phyloP scores from a whole-genome alignment of 2,329 filamentous ascomycete genomes.

The Dactylella cylindrospora region DNA sequence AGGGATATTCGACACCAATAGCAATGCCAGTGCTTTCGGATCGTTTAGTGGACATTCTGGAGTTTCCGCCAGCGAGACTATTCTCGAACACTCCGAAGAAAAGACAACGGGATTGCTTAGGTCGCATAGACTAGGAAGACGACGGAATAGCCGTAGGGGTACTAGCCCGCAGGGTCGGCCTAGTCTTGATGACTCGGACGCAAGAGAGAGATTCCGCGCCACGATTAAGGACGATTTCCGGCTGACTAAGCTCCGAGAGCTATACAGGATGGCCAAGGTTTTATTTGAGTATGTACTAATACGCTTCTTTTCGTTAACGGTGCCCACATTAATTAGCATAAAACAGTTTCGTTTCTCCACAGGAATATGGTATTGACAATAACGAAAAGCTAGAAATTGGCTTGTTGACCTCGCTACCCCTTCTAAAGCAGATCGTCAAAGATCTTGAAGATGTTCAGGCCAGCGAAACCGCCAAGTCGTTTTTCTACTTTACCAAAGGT shows the following conservation, averaged over 20 bases:
- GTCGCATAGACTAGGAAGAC: slow-evolving; percentile 43
- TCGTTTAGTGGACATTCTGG: slow-evolving; percentile 27
- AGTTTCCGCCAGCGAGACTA: not conserved
- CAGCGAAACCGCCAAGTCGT: slow-evolving; percentile 87
- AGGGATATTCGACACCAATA: slow-evolving; percentile 46
- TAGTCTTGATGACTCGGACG: slow-evolving; percentile 10
- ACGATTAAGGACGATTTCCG: slow-evolving; percentile 80
- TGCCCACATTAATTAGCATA: not conserved
- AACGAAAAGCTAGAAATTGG: slow-evolving; percentile 98
- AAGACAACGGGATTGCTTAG: slow-evolving; percentile 40
- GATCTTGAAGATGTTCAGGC: slow-evolving; percentile 97
- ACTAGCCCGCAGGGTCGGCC: slow-evolving; percentile 22
- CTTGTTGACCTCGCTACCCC: slow-evolving; percentile 83
- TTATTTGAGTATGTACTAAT: slow-evolving; percentile 68
- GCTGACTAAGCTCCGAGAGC: slow-evolving; percentile 82
- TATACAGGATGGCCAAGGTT: slow-evolving; percentile 91
- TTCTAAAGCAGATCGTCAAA: slow-evolving; percentile 94
- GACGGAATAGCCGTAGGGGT: slow-evolving; percentile 33
- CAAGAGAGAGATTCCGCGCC: slow-evolving; percentile 48
- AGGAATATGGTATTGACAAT: slow-evolving; percentile 95
- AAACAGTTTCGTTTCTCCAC: slow-evolving; percentile 79
- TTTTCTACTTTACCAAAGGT: slow-evolving; percentile 95
- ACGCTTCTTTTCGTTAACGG: not conserved
- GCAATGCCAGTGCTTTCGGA: slow-evolving; percentile 10
- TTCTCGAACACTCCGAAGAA: slow-evolving; percentile 11